Conservation (phyloP, 1,139 yeast genomes). For the Saccharomycopsis crataegensis region DNA sequence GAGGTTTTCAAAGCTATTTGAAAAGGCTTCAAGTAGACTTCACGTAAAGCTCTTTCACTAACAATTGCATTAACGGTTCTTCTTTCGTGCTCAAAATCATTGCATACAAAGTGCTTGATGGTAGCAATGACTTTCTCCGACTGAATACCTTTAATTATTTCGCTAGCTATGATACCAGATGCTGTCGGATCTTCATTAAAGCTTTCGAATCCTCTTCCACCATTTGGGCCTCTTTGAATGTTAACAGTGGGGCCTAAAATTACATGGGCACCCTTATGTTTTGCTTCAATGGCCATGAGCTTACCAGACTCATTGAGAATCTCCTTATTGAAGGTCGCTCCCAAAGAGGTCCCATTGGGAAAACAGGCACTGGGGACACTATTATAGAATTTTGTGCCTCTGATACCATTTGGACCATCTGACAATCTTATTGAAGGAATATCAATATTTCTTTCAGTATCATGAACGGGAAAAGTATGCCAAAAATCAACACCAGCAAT, state of each 20-base stretch:
- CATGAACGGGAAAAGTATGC: constrained; percentile 45
- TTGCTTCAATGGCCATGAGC: constrained; percentile 51
- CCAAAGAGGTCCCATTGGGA: constrained; percentile 55
- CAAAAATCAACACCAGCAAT: constrained; percentile 56
- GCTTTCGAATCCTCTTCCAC: constrained; percentile 63
- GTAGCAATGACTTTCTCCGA: constrained; percentile 45
- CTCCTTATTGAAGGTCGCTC: constrained; percentile 49
- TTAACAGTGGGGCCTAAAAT: constrained; percentile 28
- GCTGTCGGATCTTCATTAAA: constrained; percentile 59
- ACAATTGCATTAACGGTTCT: constrained; percentile 42
- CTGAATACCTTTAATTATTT: constrained; percentile 34
- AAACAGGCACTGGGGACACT: constrained; percentile 36
- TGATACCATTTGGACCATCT: constrained; percentile 60
- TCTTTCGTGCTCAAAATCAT: constrained; percentile 59
- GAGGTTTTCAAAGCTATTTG: constrained; percentile 50
- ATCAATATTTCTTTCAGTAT: constrained; percentile 37
- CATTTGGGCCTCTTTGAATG: constrained; percentile 53
- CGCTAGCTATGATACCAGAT: constrained; percentile 49
- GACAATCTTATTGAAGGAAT: constrained; percentile 55
- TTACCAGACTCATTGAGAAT: constrained; percentile 46
- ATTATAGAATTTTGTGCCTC: constrained; percentile 48
- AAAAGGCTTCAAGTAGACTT: constrained; percentile 50
- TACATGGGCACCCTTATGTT: constrained; percentile 52
- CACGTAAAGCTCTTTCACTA: constrained; percentile 42
- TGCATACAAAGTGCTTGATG: constrained; percentile 49